Evolutionary conservation across 78 protist genomes (phyloP).

Genomic region (Speleostelium caveatum): DNA sequence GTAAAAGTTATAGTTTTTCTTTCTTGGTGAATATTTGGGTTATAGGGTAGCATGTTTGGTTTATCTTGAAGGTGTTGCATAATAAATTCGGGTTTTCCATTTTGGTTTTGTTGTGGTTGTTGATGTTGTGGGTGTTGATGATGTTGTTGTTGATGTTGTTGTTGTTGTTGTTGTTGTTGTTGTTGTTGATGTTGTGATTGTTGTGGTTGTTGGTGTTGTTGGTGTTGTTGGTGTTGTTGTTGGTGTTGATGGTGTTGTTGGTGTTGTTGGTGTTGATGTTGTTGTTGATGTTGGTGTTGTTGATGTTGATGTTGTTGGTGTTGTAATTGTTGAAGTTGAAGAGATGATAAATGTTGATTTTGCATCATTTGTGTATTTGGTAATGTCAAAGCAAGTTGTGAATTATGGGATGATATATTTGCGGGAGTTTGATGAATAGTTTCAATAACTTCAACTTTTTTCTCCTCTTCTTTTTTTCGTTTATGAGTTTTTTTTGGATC

Average conservation of each 20-base stretch:
- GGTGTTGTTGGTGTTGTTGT: background rate
- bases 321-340: too few relatives aligned
- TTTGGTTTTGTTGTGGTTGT: background rate
- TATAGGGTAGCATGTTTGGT: too few relatives aligned
- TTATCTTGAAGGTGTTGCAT: background rate
- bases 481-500: slow-evolving; percentile 68
- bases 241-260: background rate
- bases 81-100: background rate
- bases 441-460: slow-evolving; percentile 12
- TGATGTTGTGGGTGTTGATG: slow-evolving; percentile 9
- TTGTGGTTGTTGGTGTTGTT: slow-evolving; percentile 12
- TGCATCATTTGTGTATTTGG: background rate
- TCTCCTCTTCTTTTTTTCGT: slow-evolving; percentile 26
- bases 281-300: slow-evolving; percentile 35
- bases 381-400: background rate
- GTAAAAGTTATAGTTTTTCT: too few relatives aligned
- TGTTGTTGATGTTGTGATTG: background rate
- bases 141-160: slow-evolving; percentile 9
- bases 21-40: too few relatives aligned
- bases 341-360: background rate
- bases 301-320: background rate
- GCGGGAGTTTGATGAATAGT: background rate
- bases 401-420: background rate
- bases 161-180: background rate
- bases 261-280: background rate